Conservation (phyloP, 2,329 filamentous ascomycete species). For the Stemphylium vesicarium region DNA sequence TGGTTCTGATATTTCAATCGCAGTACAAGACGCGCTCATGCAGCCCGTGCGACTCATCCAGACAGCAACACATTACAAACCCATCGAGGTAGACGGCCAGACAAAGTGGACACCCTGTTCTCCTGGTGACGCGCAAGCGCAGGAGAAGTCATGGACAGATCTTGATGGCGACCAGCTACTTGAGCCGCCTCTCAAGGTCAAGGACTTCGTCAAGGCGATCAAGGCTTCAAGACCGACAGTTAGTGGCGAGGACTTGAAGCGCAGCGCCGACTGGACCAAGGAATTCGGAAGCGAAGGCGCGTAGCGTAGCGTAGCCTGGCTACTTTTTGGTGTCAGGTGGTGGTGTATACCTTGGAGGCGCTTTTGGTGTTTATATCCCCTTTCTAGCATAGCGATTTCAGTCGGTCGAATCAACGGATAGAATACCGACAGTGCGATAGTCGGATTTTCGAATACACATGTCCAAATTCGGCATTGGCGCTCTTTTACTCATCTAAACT, state of each 20-base stretch:
- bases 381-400: slow-evolving; percentile 16
- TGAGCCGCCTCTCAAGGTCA: slow-evolving; percentile 83
- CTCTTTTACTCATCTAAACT: too few relatives aligned
- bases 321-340: not conserved
- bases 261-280: slow-evolving; percentile 90
- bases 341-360: slow-evolving; percentile 14
- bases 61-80: slow-evolving; percentile 96
- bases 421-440: not conserved
- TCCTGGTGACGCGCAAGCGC: slow-evolving; percentile 82
- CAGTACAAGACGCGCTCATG: slow-evolving; percentile 96
- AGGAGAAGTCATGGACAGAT: slow-evolving; percentile 93
- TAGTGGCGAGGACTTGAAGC: slow-evolving; percentile 80
- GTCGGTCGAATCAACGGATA: slow-evolving; percentile 1
- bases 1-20: slow-evolving; percentile 93
- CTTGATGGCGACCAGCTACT: slow-evolving; percentile 83
- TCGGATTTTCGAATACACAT: not conserved
- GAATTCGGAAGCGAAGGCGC: slow-evolving; percentile 94
- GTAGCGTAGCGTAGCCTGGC: slow-evolving; percentile 50
- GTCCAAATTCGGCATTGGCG: not conserved
- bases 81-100: slow-evolving; percentile 72
- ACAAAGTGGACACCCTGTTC: slow-evolving; percentile 87
- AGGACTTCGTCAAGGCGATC: slow-evolving; percentile 93
- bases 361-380: slow-evolving; percentile 19
- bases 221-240: slow-evolving; percentile 89
- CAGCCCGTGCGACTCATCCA: slow-evolving; percentile 96